Evolutionary conservation across 108 stramenopile species (phyloP).

Genomic region (Cylindrotheca fusiformis): DNA sequence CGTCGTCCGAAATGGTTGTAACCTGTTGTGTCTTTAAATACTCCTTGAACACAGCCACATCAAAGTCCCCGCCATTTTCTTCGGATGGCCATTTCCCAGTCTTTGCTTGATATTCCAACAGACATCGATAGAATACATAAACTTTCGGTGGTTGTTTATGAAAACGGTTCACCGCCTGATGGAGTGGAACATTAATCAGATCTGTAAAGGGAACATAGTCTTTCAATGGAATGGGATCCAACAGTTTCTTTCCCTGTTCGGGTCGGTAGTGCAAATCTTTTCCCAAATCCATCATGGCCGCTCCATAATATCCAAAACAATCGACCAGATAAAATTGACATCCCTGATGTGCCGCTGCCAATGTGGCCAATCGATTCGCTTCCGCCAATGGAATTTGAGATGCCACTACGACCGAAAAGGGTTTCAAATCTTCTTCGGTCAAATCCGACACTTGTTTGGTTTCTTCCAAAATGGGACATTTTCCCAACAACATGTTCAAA

Average conservation of each 20-base stretch:
- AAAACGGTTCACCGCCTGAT: constrained; percentile 61
- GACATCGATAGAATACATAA: constrained; percentile 55
- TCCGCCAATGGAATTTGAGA: constrained; percentile 49
- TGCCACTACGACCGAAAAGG: constrained; percentile 84
- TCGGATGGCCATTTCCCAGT: constrained; percentile 2
- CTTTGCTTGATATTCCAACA: constrained; percentile 68
- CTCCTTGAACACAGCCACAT: neutral
- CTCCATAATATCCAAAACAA: constrained; percentile 83
- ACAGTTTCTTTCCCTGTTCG: constrained; percentile 80
- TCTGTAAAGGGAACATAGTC: constrained; percentile 60
- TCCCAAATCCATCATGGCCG: constrained; percentile 80
- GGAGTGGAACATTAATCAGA: constrained; percentile 45
- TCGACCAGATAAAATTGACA: constrained; percentile 68
- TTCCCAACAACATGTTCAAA: constrained; percentile 88
- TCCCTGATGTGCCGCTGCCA: constrained; percentile 2
- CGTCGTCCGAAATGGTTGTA: neutral
- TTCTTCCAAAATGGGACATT: constrained; percentile 66
- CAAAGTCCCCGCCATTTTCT: neutral
- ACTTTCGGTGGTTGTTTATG: constrained; percentile 62
- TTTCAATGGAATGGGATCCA: constrained; percentile 46
- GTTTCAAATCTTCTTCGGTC: constrained; percentile 49
- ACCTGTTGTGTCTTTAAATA: constrained; percentile 22
- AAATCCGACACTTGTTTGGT: constrained; percentile 41
- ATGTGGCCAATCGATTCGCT: constrained; percentile 54
- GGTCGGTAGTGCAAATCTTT: constrained; percentile 52